phyloP scores from a whole-genome alignment of 2,329 filamentous ascomycete species.

The Cercospora zeina region DNA sequence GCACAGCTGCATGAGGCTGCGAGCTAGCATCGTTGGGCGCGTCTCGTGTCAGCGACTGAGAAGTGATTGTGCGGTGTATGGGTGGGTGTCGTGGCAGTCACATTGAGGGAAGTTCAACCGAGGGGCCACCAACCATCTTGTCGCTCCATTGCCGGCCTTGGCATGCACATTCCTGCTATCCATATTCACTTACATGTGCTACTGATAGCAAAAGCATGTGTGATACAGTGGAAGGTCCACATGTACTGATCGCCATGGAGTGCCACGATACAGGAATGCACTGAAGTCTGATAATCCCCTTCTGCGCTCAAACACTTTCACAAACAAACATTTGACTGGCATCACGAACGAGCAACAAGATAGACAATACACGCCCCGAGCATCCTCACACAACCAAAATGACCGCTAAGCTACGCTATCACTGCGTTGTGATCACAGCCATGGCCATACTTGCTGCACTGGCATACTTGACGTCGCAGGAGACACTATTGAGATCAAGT shows the following conservation, averaged over 20 bases:
- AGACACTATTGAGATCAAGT: background rate
- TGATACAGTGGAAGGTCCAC: background rate
- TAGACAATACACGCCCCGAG: background rate
- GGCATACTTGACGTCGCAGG: background rate
- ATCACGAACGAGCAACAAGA: background rate
- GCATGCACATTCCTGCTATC: background rate
- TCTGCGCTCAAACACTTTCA: background rate
- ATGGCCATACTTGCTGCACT: background rate
- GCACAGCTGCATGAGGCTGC: background rate
- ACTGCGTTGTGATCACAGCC: background rate
- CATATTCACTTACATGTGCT: background rate
- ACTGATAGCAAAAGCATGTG: background rate
- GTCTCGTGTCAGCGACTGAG: background rate
- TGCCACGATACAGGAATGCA: background rate
- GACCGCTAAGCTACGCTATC: background rate
- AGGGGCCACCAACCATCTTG: too few relatives aligned
- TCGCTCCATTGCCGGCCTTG: background rate
- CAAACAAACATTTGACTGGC: background rate
- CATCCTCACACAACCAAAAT: background rate
- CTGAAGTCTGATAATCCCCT: background rate
- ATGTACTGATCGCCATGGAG: background rate
- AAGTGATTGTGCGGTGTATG: background rate
- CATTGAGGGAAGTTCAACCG: too few relatives aligned
- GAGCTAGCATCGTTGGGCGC: background rate
- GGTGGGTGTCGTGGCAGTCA: background rate